Conservation (phyloP, 2,329 filamentous ascomycete species). For the Fusarium acutatum region DNA sequence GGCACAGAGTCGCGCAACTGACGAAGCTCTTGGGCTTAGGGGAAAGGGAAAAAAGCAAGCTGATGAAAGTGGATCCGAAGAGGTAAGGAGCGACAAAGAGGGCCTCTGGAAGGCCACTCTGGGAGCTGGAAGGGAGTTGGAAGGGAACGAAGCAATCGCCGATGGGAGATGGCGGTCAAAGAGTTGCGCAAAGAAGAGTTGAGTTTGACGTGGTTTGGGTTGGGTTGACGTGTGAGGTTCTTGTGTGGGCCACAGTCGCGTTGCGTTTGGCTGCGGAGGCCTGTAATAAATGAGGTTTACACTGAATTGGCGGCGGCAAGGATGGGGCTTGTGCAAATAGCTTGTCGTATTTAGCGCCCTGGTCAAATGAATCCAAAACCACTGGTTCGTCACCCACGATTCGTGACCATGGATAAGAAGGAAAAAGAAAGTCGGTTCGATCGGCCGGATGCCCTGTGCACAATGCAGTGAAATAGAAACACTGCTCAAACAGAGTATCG, state of each 20-base stretch:
- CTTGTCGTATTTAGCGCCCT: conserved; percentile 26
- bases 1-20: conserved; percentile 16
- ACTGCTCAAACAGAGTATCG: not conserved
- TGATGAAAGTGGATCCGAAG: not conserved
- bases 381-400: conserved; percentile 10
- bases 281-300: conserved; percentile 27
- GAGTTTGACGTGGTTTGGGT: conserved; percentile 8
- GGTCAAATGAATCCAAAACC: conserved; percentile 1
- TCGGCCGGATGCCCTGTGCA: conserved; percentile 13
- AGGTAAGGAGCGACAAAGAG: conserved; percentile 23
- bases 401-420: not conserved
- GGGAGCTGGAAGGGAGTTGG: conserved; percentile 1
- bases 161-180: conserved; percentile 25
- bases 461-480: not conserved
- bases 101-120: conserved; percentile 15
- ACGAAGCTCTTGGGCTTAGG: not conserved
- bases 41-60: conserved; percentile 13
- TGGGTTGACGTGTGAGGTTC: conserved; percentile 20
- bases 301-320: not conserved
- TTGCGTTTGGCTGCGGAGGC: conserved; percentile 27
- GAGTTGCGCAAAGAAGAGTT: conserved; percentile 9
- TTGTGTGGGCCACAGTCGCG: conserved; percentile 38
- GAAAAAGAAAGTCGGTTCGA: not conserved
- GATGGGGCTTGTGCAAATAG: conserved; percentile 9
- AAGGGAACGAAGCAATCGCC: conserved; percentile 24